Evolutionary conservation across 345 rosid species (phyloP).

Genomic region (Euphorbia tirucalli): DNA sequence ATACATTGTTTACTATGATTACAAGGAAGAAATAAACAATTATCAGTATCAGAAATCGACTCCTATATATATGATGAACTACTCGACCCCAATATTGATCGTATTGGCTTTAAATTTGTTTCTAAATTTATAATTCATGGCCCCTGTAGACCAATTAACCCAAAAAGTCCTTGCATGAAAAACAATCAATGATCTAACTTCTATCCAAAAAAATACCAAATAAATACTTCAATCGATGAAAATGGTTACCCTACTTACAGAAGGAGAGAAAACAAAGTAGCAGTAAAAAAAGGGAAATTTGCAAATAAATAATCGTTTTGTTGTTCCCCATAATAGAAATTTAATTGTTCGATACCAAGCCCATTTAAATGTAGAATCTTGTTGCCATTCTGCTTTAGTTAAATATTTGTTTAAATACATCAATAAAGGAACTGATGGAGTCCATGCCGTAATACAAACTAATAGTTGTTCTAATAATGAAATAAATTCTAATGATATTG

Average conservation of each 20-base stretch:
- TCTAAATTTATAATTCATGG: conserved; percentile 2
- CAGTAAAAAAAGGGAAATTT: neutral
- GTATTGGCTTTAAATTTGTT: too few relatives aligned
- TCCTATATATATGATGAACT: too few relatives aligned
- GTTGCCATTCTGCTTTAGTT: neutral
- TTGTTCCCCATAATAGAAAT: neutral
- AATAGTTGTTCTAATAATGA: too few relatives aligned
- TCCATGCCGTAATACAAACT: neutral
- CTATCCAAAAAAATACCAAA: neutral
- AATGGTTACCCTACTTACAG: neutral
- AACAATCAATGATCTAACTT: neutral
- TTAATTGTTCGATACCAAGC: neutral
- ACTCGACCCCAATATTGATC: neutral
- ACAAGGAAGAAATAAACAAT: too few relatives aligned
- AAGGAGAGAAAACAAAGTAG: too few relatives aligned
- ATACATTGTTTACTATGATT: too few relatives aligned
- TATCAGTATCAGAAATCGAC: too few relatives aligned
- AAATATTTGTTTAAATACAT: neutral
- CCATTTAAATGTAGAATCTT: neutral
- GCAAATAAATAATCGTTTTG: neutral
- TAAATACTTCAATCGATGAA: neutral
- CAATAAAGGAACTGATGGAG: neutral
- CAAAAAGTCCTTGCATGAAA: neutral
- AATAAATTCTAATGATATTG: too few relatives aligned
- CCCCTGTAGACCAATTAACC: neutral